Base-by-base conservation (phyloP, 2,329 filamentous ascomycete species). In the Exophiala spinifera region DNA sequence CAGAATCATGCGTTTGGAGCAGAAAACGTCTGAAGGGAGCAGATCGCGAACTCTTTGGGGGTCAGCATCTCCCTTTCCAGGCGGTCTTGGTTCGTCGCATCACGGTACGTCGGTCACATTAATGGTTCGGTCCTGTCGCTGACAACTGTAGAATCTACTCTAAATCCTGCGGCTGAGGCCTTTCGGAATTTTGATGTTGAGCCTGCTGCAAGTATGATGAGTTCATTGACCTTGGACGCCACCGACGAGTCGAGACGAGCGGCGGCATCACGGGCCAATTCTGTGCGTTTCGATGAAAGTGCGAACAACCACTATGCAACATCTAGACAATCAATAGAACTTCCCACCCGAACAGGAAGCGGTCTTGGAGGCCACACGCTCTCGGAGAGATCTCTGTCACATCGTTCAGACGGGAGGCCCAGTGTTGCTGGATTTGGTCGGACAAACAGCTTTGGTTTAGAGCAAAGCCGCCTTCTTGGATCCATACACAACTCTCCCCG, bases 281-380 rank as follows among this genome's bases (percentile, higher is more conserved):
- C 94, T 67, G 94, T 99, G 63, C 88, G 94, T 34, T 99, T 99
- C 66, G 94, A 97, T 67, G 92, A 97, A 69, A 96, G 90, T 67
- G 91, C 92, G 13, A 84, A 96, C 64, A 91, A 96, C 64, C 91
- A 91, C 69, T 95, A 94, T 83, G 86, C 86, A 34, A 89, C 95
- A 66, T 88, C 87, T 55, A 84, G 92, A 42, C 87, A 91, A 52
- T 92, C 89, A 11, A 84, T 88, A 44, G 94, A 97, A 52, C 87
- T 95, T 62, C 87, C 88, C 21, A 77, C 84, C 45, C 81, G 92
- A 48, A 91, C 89, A 19, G 83, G 85, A 20, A 95, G 90, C 69
- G 87, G 89, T 33, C 78, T 96, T 65, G 86, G 87, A 52, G 84
- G 84, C 34, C 84, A 89, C 67, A 81, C 84, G 39, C 84, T 96